phyloP scores from a whole-genome alignment of 2,329 filamentous ascomycete genomes.

The Didymosphaeria variabile region DNA sequence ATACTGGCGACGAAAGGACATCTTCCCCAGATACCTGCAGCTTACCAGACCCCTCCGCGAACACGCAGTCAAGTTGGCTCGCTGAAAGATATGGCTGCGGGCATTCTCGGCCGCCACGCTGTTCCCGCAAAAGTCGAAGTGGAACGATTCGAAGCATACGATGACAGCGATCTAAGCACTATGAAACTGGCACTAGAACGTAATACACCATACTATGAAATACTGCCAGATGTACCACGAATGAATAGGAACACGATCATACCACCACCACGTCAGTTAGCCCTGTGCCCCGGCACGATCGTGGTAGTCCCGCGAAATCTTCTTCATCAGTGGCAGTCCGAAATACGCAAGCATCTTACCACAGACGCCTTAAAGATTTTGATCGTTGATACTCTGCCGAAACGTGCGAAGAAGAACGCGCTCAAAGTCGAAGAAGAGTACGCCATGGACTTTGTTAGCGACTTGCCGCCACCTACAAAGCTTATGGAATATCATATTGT shows the following conservation, averaged over 20 bases:
- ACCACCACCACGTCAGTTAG: conserved; percentile 61
- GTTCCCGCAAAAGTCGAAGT: conserved; percentile 77
- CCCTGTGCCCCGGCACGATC: conserved; percentile 74
- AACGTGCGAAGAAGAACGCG: conserved; percentile 30
- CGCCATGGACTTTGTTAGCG: conserved; percentile 48
- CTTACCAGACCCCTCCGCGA: conserved; percentile 60
- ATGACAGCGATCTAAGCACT: conserved; percentile 55
- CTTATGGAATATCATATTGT: conserved; percentile 77
- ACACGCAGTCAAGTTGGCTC: conserved; percentile 64
- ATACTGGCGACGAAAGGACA: conserved; percentile 78
- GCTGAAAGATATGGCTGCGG: conserved; percentile 79
- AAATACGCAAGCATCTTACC: conserved; percentile 80
- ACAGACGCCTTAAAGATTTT: conserved; percentile 68
- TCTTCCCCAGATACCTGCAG: conserved; percentile 70
- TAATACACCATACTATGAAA: conserved; percentile 51
- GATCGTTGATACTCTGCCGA: conserved; percentile 59
- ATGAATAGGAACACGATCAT: conserved; percentile 53
- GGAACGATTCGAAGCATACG: conserved; percentile 58
- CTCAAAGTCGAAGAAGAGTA: conserved; percentile 21
- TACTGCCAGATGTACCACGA: conserved; percentile 51
- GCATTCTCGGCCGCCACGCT: conserved; percentile 70
- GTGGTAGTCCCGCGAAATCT: conserved; percentile 86
- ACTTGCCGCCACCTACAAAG: conserved; percentile 65
- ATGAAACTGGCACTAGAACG: conserved; percentile 40
- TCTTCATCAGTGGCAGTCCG: conserved; percentile 81